Conservation (phyloP, 2,329 filamentous ascomycete genomes). For the Fusarium lyarnte region DNA sequence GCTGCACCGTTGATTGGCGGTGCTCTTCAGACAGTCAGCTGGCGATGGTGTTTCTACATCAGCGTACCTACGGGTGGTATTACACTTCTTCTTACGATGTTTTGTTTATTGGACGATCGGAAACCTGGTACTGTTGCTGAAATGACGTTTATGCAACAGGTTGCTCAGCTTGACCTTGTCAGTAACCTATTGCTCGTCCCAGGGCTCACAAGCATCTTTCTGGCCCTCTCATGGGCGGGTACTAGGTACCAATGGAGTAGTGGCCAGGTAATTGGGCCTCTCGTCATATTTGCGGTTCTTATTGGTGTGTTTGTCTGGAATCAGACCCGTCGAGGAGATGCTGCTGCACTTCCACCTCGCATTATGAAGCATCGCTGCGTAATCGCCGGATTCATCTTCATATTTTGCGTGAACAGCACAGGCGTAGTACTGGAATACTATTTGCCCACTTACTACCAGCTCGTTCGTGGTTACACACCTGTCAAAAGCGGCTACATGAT, state of each 20-base stretch:
- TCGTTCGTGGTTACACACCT: constrained; percentile 51
- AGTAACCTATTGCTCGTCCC: constrained; percentile 43
- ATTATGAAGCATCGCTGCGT: constrained; percentile 53
- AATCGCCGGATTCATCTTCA: constrained; percentile 44
- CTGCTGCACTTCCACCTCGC: constrained; percentile 54
- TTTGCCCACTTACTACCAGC: constrained; percentile 54
- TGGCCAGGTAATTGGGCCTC: constrained; percentile 45
- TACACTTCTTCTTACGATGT: constrained; percentile 3
- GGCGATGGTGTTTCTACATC: constrained; percentile 51
- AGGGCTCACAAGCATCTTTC: constrained; percentile 54
- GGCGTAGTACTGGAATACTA: constrained; percentile 48
- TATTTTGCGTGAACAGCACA: constrained; percentile 50
- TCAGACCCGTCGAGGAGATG: background rate
- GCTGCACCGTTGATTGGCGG: constrained; percentile 43
- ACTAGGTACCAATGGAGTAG: constrained; percentile 42
- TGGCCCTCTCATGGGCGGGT: constrained; percentile 59
- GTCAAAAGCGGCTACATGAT: constrained; percentile 43
- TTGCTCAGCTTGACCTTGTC: constrained; percentile 23
- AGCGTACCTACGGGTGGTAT: constrained; percentile 40
- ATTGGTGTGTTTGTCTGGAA: background rate
- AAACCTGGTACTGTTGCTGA: background rate
- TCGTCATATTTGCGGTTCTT: background rate
- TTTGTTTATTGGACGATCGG: background rate
- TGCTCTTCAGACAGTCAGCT: constrained; percentile 42
- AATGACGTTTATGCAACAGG: background rate